These are phyloP conservation scores for Candida gigantensis DNA, from an alignment of 1,139 yeast species.

Conservation along the genomic window DNA sequence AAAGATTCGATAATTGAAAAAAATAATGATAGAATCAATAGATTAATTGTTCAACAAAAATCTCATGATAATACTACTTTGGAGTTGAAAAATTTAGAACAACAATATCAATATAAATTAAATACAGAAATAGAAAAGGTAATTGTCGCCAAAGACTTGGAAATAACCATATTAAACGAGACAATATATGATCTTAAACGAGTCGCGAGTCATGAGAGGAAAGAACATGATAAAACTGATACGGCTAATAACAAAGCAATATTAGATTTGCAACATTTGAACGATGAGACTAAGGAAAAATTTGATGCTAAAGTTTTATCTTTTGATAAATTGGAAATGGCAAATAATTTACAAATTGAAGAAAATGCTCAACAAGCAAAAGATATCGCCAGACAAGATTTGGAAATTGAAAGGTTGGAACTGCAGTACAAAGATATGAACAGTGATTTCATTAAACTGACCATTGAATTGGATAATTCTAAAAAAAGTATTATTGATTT, in stretches of 20 bases:
- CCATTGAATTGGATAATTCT: conserved; percentile 9
- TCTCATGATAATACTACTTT: conserved; percentile 2
- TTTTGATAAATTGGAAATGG: conserved; percentile 6
- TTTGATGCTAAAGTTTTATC: conserved; percentile 5
- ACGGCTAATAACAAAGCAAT: conserved; percentile 13
- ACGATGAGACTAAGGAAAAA: conserved; percentile 8
- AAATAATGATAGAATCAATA: conserved; percentile 3
- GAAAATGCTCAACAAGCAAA: conserved; percentile 10
- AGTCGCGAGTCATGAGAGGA: conserved; percentile 8
- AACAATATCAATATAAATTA: conserved; percentile 29
- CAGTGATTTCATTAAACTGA: conserved; percentile 9
- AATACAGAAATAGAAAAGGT: conserved; percentile 32
- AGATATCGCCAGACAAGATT: conserved; percentile 1
- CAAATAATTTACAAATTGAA: conserved; percentile 6
- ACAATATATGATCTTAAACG: conserved; percentile 6
- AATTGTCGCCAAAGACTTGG: conserved; percentile 27
- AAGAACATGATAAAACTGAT: conserved; percentile 7
- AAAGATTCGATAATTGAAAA: conserved; percentile 4
- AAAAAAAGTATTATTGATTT: conserved; percentile 7
- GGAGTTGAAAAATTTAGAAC: conserved; percentile 15
- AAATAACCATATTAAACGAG: conserved; percentile 18
- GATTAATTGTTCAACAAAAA: neutral
- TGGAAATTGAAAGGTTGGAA: conserved; percentile 5
- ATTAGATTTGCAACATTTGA: conserved; percentile 9
- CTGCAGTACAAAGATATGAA: conserved; percentile 4